phyloP scores from a whole-genome alignment of 352 stramenopile species.

The Phytophthora capsici region DNA sequence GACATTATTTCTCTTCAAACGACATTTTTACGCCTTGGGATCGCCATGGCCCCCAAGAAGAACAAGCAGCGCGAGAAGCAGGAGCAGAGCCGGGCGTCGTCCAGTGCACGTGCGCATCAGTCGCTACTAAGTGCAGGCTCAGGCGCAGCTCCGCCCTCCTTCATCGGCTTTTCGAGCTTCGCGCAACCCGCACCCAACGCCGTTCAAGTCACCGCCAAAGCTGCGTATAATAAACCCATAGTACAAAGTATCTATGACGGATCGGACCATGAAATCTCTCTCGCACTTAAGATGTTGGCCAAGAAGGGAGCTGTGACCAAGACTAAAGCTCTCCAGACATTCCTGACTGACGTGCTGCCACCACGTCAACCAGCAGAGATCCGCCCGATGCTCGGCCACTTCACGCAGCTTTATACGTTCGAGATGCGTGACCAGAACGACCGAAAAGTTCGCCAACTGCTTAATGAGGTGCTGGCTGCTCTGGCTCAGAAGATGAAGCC shows the following conservation, averaged over 20 bases:
- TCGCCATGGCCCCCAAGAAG: conserved; percentile 62
- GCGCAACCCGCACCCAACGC: conserved; percentile 34
- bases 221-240: conserved; percentile 13
- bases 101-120: conserved; percentile 77
- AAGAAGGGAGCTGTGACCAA: conserved; percentile 88
- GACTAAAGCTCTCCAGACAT: conserved; percentile 75
- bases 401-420: conserved; percentile 78
- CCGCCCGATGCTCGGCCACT: conserved; percentile 77
- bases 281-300: conserved; percentile 86
- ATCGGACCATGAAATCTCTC: conserved; percentile 73
- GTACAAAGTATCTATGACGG: conserved; percentile 79
- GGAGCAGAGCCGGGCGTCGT: conserved; percentile 83
- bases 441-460: conserved; percentile 75
- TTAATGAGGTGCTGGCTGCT: conserved; percentile 74
- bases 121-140: conserved; percentile 48
- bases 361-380: conserved; percentile 62
- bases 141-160: conserved; percentile 35
- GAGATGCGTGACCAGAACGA: conserved; percentile 89
- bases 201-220: conserved; percentile 18
- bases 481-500: conserved; percentile 69
- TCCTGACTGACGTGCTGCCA: conserved; percentile 68
- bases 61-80: conserved; percentile 91
- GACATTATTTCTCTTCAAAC: too few relatives aligned
- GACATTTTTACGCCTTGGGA: too few relatives aligned
- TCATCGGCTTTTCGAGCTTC: conserved; percentile 83